Conservation (phyloP, 345 rosid genomes). For the Jatropha curcas region DNA sequence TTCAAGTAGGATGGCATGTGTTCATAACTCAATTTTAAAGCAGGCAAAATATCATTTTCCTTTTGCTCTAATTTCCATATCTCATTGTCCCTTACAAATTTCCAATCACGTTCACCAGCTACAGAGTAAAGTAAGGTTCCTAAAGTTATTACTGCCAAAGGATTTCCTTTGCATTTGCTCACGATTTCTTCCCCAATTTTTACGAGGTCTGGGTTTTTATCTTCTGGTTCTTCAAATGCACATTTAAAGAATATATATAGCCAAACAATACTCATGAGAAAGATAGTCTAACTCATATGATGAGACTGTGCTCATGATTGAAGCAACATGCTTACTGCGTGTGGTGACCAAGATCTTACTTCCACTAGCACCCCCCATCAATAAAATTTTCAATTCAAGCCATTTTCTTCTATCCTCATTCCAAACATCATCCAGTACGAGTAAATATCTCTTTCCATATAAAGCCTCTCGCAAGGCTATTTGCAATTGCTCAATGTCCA, state of each 20-base stretch:
- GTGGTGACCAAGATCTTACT: constrained; percentile 28
- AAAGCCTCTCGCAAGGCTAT: background rate
- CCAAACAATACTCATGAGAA: constrained; percentile 11
- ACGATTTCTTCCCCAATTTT: constrained; percentile 28
- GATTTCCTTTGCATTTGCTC: constrained; percentile 35
- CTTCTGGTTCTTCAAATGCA: constrained; percentile 25
- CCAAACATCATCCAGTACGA: constrained; percentile 30
- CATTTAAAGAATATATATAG: constrained; percentile 27
- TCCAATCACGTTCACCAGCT: background rate
- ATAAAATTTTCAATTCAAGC: constrained; percentile 1
- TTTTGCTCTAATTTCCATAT: constrained; percentile 2
- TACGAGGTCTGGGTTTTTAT: background rate
- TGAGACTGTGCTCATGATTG: background rate
- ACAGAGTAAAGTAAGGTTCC: constrained; percentile 19
- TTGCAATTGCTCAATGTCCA: background rate
- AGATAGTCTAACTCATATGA: constrained; percentile 10
- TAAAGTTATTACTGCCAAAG: constrained; percentile 24
- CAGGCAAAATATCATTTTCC: constrained; percentile 3
- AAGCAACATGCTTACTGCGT: constrained; percentile 4
- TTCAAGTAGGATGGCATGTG: constrained; percentile 4
- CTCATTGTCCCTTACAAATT: background rate
- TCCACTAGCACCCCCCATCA: constrained; percentile 11
- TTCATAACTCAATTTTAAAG: constrained; percentile 18
- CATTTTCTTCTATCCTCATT: background rate
- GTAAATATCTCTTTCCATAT: background rate